Percentiles rank a stretch among this genome's conserved stretches.
Evolutionary conservation across 345 rosid species (phyloP).

Genomic region (Xanthoceras sorbifolium): DNA sequence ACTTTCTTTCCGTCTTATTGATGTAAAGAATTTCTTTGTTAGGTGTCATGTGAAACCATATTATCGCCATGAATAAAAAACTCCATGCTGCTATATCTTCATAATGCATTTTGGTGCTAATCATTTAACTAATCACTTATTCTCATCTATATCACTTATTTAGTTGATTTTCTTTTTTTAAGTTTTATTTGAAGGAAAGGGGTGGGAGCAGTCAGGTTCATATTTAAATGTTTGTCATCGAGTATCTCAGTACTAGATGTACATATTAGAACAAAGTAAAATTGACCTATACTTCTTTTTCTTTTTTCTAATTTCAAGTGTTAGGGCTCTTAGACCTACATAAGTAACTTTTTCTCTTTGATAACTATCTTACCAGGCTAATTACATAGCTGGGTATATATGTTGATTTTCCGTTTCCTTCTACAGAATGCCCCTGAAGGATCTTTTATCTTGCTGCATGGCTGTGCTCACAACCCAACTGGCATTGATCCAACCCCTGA

Average conservation of each 20-base stretch:
- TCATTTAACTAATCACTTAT: too few species aligned
- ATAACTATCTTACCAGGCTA: not conserved
- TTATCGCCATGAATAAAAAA: not conserved
- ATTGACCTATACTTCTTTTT: not conserved
- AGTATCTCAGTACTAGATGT: not conserved
- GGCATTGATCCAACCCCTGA: conserved; percentile 96
- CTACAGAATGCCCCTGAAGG: conserved; percentile 92
- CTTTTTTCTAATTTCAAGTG: not conserved
- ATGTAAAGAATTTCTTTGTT: not conserved
- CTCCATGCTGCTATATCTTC: not conserved
- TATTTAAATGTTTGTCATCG: too few species aligned
- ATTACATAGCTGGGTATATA: conserved; percentile 6
- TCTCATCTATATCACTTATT: too few species aligned
- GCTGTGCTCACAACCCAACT: conserved; percentile 99
- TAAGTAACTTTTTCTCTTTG: not conserved
- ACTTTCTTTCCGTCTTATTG: not conserved
- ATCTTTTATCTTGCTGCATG: conserved; percentile 92
- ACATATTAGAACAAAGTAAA: not conserved
- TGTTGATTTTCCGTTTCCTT: not conserved
- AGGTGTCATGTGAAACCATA: not conserved
- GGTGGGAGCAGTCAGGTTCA: too few species aligned
- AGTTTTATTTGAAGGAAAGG: too few species aligned
- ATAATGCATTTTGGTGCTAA: not conserved
- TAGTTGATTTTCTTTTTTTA: too few species aligned
- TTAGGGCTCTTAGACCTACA: not conserved